Evolutionary conservation across 768 basidiomycete genomes (phyloP).

Genomic region (Pleurotus cornucopiae): DNA sequence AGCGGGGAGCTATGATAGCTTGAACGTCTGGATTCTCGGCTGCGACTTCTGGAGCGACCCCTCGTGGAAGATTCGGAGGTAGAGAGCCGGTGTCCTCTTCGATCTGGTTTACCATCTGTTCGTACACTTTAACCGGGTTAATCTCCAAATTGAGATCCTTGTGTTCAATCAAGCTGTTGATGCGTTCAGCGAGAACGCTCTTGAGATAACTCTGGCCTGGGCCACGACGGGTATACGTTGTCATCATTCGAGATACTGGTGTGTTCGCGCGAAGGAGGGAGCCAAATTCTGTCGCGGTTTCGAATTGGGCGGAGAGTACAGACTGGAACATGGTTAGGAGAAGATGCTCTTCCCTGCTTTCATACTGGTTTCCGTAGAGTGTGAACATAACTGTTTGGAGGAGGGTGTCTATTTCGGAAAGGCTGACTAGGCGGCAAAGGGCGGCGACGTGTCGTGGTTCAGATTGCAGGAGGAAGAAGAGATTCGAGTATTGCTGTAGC

Average conservation of each 20-base stretch:
- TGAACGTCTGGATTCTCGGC: slow-evolving; percentile 94
- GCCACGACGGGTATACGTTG: slow-evolving; percentile 97
- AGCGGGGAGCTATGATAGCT: slow-evolving; percentile 93
- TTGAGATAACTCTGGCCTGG: slow-evolving; percentile 99
- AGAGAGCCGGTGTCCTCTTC: slow-evolving; percentile 94
- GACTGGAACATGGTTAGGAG: slow-evolving; percentile 99
- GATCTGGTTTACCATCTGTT: slow-evolving; percentile 99
- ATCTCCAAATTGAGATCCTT: slow-evolving; percentile 99
- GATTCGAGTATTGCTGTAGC: slow-evolving; percentile 93
- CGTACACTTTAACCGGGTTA: slow-evolving; percentile 98
- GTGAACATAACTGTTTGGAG: slow-evolving; percentile 99
- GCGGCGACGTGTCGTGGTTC: slow-evolving; percentile 97
- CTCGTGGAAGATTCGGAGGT: slow-evolving; percentile 87
- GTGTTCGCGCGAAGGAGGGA: slow-evolving; percentile 97
- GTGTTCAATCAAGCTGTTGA: slow-evolving; percentile 98
- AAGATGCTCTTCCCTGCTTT: slow-evolving; percentile 95
- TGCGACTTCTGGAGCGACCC: slow-evolving; percentile 92
- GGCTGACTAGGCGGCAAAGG: slow-evolving; percentile 91
- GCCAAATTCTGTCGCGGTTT: slow-evolving; percentile 98
- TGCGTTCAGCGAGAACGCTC: slow-evolving; percentile 93
- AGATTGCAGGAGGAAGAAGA: slow-evolving; percentile 97
- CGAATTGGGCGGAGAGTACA: slow-evolving; percentile 97
- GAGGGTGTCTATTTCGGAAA: slow-evolving; percentile 97
- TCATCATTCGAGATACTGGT: slow-evolving; percentile 99
- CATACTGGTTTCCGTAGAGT: slow-evolving; percentile 98